A percentile compares a stretch with the other conserved stretches of the same genome.
These are phyloP conservation scores for Phialophora chinensis DNA, from an alignment of 2,329 filamentous ascomycete species.

Conservation along the genomic window DNA sequence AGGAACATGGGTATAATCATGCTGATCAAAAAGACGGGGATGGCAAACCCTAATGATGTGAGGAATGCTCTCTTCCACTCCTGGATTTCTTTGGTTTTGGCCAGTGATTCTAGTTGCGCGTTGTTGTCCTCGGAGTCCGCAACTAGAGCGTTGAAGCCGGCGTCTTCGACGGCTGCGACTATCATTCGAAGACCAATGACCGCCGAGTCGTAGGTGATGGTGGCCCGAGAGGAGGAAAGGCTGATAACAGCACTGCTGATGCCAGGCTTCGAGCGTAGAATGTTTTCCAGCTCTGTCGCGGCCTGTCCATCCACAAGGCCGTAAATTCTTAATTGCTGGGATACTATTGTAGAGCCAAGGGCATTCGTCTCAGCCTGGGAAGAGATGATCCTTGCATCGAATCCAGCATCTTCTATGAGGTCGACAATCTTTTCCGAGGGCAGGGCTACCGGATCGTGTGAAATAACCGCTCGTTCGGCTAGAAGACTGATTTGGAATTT, in stretches of 20 bases:
- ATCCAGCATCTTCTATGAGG: slow-evolving; percentile 87
- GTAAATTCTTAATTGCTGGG: slow-evolving; percentile 81
- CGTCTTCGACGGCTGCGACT: slow-evolving; percentile 80
- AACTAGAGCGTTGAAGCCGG: slow-evolving; percentile 85
- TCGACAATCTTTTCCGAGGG: slow-evolving; percentile 75
- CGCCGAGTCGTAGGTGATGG: slow-evolving; percentile 73
- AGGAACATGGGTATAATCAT: slow-evolving; percentile 93
- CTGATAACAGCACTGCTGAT: slow-evolving; percentile 76
- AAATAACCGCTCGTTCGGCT: slow-evolving; percentile 86
- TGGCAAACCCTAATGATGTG: slow-evolving; percentile 77
- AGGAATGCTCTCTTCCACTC: slow-evolving; percentile 87
- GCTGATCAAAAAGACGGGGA: slow-evolving; percentile 89
- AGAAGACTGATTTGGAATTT: slow-evolving; percentile 95
- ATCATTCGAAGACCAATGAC: slow-evolving; percentile 79
- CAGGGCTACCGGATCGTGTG: slow-evolving; percentile 77
- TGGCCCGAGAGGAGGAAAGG: slow-evolving; percentile 74
- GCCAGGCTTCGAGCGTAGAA: slow-evolving; percentile 69
- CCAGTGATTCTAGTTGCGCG: slow-evolving; percentile 90
- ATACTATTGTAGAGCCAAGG: slow-evolving; percentile 62
- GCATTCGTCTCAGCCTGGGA: slow-evolving; percentile 68
- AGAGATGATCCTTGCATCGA: slow-evolving; percentile 82
- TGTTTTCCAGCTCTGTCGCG: slow-evolving; percentile 74
- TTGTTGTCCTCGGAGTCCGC: slow-evolving; percentile 95
- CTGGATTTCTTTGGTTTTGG: slow-evolving; percentile 94
- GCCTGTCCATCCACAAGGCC: slow-evolving; percentile 74